Conservation (phyloP, 192 early-diverging fungal genomes). For the Coemansia reversa region DNA sequence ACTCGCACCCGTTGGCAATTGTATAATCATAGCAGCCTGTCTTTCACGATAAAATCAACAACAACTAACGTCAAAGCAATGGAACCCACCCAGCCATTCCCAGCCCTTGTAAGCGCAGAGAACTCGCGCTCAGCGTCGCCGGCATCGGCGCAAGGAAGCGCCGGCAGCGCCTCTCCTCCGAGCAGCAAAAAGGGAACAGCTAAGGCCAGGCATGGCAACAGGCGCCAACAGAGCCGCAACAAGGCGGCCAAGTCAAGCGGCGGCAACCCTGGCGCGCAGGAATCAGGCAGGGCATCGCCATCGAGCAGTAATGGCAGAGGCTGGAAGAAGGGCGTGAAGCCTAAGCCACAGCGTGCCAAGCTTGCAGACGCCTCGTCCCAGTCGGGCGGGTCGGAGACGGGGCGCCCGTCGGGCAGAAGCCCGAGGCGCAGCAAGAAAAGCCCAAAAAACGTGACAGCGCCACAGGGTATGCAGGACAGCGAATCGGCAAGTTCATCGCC, state of each 20-base stretch:
- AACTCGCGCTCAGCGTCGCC: constrained; percentile 47
- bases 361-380: not conserved
- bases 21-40: no score
- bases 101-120: constrained; percentile 31
- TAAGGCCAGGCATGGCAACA: not conserved
- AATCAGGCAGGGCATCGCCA: no score
- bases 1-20: no score
- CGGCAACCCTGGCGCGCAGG: no score
- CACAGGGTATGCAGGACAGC: no score
- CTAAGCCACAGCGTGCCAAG: constrained; percentile 8
- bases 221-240: not conserved
- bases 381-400: no score
- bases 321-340: no score
- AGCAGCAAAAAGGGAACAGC: not conserved
- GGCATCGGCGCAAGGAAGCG: constrained; percentile 3
- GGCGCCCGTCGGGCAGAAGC: no score
- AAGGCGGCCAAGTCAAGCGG: not conserved
- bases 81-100: constrained; percentile 32
- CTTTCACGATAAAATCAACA: not conserved
- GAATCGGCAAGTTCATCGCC: not conserved
- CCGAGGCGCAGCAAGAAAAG: no score
- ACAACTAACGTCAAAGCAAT: constrained; percentile 8
- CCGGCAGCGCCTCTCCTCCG: not conserved
- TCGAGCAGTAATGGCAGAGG: no score
- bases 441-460: no score